Conservation (phyloP, 2,329 filamentous ascomycete species). For the Cadophora sp. region DNA sequence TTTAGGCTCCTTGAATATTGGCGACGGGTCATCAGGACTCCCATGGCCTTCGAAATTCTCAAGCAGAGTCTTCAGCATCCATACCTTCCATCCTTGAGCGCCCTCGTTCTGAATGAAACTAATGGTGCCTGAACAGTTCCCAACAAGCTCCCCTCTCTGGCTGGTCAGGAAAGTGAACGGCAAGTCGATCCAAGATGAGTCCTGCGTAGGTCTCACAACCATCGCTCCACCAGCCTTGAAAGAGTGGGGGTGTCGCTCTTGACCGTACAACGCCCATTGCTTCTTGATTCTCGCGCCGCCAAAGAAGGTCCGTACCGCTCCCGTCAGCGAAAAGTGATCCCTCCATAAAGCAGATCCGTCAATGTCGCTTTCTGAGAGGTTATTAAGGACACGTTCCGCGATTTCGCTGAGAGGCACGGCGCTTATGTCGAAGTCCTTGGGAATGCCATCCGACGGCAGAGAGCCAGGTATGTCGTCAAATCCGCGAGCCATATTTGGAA, state of each 20-base stretch:
- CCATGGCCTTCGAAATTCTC: constrained; percentile 24
- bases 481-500: constrained; percentile 5
- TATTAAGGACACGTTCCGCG: constrained; percentile 8
- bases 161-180: constrained; percentile 20
- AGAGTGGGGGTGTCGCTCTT: constrained; percentile 2
- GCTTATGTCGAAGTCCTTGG: background rate
- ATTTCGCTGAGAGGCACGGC: background rate
- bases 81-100: constrained; percentile 17
- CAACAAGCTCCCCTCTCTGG: constrained; percentile 13
- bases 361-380: background rate
- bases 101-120: constrained; percentile 13
- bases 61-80: constrained; percentile 26
- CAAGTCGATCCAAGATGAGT: constrained; percentile 20
- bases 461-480: constrained; percentile 16
- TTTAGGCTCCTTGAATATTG: constrained; percentile 5
- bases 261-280: constrained; percentile 10
- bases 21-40: constrained; percentile 24
- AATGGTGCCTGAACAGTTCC: constrained; percentile 21
- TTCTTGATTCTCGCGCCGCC: constrained; percentile 11
- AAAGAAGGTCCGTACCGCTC: constrained; percentile 7
- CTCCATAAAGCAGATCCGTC: constrained; percentile 12
- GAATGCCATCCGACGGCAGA: background rate
- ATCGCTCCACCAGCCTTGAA: constrained; percentile 9
- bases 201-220: background rate
- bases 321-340: constrained; percentile 7